Evolutionary conservation across 768 basidiomycete genomes (phyloP).

Genomic region (Xerocomus potaroensis): DNA sequence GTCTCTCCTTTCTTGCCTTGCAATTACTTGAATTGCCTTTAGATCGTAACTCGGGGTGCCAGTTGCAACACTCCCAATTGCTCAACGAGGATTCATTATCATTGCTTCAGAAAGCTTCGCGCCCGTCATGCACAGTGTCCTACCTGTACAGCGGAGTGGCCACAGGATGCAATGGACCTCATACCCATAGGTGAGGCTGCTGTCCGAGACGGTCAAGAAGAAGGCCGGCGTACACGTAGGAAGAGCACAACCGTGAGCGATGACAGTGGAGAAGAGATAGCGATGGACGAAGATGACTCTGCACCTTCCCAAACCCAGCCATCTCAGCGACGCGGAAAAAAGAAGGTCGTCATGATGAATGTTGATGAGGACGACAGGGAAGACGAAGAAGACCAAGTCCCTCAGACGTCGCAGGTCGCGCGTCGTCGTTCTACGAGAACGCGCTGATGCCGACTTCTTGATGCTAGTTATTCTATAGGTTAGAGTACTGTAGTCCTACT

Average conservation of each 20-base stretch:
- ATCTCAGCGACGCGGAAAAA: slow-evolving; percentile 26
- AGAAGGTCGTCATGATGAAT: slow-evolving; percentile 37
- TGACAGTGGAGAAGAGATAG: slow-evolving; percentile 41
- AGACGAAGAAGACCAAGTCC: slow-evolving; percentile 21
- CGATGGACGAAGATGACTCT: slow-evolving; percentile 30
- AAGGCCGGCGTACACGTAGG: slow-evolving; percentile 34
- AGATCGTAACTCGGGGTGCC: slow-evolving; percentile 69
- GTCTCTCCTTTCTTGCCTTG: not conserved
- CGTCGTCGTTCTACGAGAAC: slow-evolving; percentile 20
- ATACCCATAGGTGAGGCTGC: slow-evolving; percentile 66
- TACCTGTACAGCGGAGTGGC: slow-evolving; percentile 58
- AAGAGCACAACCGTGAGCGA: slow-evolving; percentile 34
- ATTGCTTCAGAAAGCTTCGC: slow-evolving; percentile 57
- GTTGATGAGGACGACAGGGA: slow-evolving; percentile 41
- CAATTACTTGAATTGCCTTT: not conserved
- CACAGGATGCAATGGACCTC: slow-evolving; percentile 45
- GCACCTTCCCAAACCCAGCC: slow-evolving; percentile 30
- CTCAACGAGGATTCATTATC: slow-evolving; percentile 56
- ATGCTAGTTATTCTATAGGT: slow-evolving; percentile 3
- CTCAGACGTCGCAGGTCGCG: slow-evolving; percentile 15
- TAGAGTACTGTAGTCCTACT: slow-evolving; percentile 21
- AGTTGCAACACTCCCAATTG: slow-evolving; percentile 61
- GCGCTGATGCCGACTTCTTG: slow-evolving; percentile 7
- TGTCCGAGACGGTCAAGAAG: slow-evolving; percentile 55
- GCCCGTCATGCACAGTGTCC: slow-evolving; percentile 48